Evolutionary conservation across 108 stramenopile genomes (phyloP), one percentile per base, ranked within the genome.

Genomic region (Cyclotella sp.): DNA sequence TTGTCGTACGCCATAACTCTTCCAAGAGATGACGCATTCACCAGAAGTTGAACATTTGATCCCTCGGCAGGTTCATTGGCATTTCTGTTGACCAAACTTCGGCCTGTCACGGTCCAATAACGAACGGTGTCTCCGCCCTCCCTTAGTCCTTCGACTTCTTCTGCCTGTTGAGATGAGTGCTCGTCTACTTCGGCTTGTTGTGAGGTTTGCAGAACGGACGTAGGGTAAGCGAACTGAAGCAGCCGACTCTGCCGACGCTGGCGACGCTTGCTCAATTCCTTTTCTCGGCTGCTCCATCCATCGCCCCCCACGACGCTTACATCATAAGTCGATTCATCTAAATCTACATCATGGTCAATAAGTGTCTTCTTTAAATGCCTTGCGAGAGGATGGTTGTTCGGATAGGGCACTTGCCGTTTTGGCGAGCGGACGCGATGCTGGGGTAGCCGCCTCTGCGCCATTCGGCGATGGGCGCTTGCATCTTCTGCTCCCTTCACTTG

Each of bases 101-200:
- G 73, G 13, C 80, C 80, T 30, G 80, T 70, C 5, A 81, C 42
- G 6, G 73, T 68, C 80, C 80, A 81, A 51, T 81, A 81, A 9
- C 58, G 67, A 34, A 66, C 30, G 24, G 16, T 27, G 30, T 4
- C 16, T 4, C 16, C 19, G 44, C 18, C 14, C 34, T 64, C 43
- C 21, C n/a, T 16, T 44, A 21, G 1, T 55, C 3, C 3, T 55
- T 55, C 19, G 3, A 6, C 30, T 13, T 61, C 60, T 39, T 49
- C n/a, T n/a, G 47, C 13, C 34, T 61, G 60, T 13, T 1, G 12
- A 13, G 34, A 39, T 61, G 6, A 34, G 34, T 5, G 2, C 2
- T 34, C 34, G 34, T 30, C 13, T 61, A 13, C 28, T 7, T 40
- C 2, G 7, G 19, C 11, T 34, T 42, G 65, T 9, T 45, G 68